phyloP scores from a whole-genome alignment of 371 early-diverging fungal genomes.

The Circinella umbellata region DNA sequence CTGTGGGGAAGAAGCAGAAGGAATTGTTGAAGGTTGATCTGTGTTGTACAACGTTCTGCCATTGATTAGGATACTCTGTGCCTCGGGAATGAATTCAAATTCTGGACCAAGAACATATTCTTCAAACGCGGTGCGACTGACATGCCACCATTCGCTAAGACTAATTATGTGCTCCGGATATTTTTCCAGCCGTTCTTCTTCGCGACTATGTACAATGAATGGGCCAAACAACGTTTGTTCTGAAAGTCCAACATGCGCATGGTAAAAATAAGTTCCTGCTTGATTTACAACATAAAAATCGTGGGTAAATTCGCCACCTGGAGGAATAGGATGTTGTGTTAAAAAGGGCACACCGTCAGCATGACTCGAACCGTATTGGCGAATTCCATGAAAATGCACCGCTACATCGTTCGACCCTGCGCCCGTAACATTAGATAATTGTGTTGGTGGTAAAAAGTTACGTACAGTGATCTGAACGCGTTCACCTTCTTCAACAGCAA shows the following conservation, averaged over 20 bases:
- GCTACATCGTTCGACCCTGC: constrained; percentile 30
- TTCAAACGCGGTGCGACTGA: constrained; percentile 31
- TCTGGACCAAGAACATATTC: constrained; percentile 33
- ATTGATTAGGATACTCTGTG: constrained; percentile 50
- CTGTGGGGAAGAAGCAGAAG: background rate
- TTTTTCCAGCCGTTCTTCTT: constrained; percentile 16
- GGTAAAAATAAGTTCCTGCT: constrained; percentile 64
- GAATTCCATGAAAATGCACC: constrained; percentile 55
- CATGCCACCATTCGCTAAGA: constrained; percentile 58
- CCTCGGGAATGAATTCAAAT: constrained; percentile 41
- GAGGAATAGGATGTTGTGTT: constrained; percentile 63
- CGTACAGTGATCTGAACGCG: constrained; percentile 39
- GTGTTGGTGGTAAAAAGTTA: constrained; percentile 28
- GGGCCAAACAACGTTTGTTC: constrained; percentile 56
- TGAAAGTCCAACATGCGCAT: constrained; percentile 52
- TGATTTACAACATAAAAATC: constrained; percentile 48
- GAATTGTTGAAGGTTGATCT: background rate
- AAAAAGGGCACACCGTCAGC: constrained; percentile 66
- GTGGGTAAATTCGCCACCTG: constrained; percentile 55
- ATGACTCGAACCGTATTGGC: constrained; percentile 37
- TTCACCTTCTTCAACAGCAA: constrained; percentile 48
- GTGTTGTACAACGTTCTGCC: constrained; percentile 34
- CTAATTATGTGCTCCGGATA: constrained; percentile 49
- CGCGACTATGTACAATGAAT: constrained; percentile 47
- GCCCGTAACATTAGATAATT: constrained; percentile 9